Percentiles rank a stretch among this genome's conserved stretches.
phyloP scores from a whole-genome alignment of 176 grass and related monocot genomes.

The Oryza glumipatula region DNA sequence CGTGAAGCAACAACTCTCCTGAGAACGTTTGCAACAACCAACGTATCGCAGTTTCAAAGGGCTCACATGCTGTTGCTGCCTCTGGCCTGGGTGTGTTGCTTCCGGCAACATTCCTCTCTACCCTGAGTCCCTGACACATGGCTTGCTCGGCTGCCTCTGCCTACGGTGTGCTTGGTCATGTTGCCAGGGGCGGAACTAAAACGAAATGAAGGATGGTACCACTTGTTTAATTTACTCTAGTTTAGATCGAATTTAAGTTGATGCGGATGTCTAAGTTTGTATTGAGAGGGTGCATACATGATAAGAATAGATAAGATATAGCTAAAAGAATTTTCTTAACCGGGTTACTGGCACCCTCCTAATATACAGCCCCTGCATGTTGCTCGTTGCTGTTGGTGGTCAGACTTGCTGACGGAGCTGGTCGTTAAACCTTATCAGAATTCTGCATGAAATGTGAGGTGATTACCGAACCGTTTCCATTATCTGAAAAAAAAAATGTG shows the following conservation, averaged over 20 bases:
- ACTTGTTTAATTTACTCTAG: too few relatives aligned
- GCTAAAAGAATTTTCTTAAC: too few relatives aligned
- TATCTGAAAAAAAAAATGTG: background rate
- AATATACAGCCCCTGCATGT: too few relatives aligned
- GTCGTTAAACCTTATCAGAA: background rate
- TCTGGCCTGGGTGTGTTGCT: slow-evolving; percentile 10
- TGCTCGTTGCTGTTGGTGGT: background rate
- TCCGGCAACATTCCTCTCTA: background rate
- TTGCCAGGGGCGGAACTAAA: too few relatives aligned
- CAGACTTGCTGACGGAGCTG: background rate
- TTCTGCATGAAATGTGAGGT: background rate
- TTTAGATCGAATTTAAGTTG: too few relatives aligned
- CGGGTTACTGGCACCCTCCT: too few relatives aligned
- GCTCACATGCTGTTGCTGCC: slow-evolving; percentile 18
- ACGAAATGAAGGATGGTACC: too few relatives aligned
- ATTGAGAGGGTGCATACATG: too few relatives aligned
- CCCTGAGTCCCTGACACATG: too few relatives aligned
- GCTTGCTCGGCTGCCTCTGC: background rate
- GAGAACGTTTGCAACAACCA: background rate
- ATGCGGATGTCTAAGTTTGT: too few relatives aligned
- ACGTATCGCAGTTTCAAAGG: slow-evolving; percentile 20
- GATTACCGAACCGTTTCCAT: too few relatives aligned
- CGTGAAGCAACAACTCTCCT: slow-evolving; percentile 27
- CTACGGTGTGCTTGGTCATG: background rate
- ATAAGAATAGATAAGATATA: too few relatives aligned